phyloP scores from a whole-genome alignment of 331 rosid genomes.

The Dryas integrifolia region DNA sequence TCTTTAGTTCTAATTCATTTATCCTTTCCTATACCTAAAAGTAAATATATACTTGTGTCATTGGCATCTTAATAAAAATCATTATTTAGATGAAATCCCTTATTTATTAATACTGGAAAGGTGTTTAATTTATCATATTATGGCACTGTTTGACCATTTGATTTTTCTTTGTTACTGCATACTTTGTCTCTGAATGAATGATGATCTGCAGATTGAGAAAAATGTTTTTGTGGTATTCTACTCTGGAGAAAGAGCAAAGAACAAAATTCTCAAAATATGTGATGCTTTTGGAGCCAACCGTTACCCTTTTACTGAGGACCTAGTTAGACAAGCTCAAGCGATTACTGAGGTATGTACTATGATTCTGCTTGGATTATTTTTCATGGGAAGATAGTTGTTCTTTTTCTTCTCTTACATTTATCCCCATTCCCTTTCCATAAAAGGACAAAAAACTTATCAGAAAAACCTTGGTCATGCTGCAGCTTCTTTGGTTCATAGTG shows the following conservation, averaged over 20 bases:
- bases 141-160: slow-evolving; percentile 6
- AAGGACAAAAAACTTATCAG: background rate
- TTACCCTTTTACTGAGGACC: slow-evolving; percentile 81
- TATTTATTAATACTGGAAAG: background rate
- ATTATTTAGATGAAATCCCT: background rate
- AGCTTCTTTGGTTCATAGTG: background rate
- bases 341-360: slow-evolving; percentile 63
- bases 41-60: background rate
- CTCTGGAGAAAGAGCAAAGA: slow-evolving; percentile 86
- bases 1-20: background rate
- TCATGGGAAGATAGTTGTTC: slow-evolving; percentile 5
- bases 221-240: slow-evolving; percentile 91
- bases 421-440: background rate
- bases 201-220: slow-evolving; percentile 69
- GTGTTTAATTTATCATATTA: background rate
- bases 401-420: background rate
- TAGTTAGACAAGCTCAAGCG: slow-evolving; percentile 66
- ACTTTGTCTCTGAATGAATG: slow-evolving; percentile 26
- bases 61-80: background rate
- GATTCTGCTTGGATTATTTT: slow-evolving; percentile 16
- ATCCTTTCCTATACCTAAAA: background rate
- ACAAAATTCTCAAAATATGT: slow-evolving; percentile 90
- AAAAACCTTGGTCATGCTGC: background rate
- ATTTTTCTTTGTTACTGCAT: slow-evolving; percentile 14
- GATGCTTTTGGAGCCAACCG: slow-evolving; percentile 98